A percentile compares a stretch with the other conserved stretches of the same genome.
phyloP scores from a whole-genome alignment of 768 basidiomycete species.

The Leccinum barrowsii region DNA sequence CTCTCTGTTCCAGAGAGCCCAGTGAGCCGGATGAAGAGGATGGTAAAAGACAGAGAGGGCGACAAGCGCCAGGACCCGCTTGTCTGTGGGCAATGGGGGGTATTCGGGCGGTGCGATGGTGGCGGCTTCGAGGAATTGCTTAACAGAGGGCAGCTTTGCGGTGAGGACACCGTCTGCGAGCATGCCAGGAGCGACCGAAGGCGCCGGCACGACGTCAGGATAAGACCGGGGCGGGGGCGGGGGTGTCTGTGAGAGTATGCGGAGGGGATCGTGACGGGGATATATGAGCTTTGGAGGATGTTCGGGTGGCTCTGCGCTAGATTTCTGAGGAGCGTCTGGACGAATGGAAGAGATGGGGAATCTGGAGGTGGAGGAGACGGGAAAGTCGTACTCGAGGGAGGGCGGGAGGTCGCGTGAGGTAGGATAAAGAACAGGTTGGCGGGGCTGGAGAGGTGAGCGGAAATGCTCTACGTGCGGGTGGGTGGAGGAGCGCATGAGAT shows the following conservation, averaged over 20 bases:
- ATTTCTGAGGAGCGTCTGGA: conserved; percentile 22
- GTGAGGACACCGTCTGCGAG: conserved; percentile 42
- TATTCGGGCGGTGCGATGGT: conserved; percentile 38
- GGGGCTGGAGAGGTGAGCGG: conserved; percentile 17
- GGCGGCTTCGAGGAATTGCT: conserved; percentile 42
- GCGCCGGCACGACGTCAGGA: conserved; percentile 19
- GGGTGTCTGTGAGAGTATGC: conserved; percentile 23
- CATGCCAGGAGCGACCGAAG: conserved; percentile 34
- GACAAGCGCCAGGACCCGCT: conserved; percentile 50
- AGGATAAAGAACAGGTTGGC: conserved; percentile 13
- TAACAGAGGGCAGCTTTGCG: conserved; percentile 45
- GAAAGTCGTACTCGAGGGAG: conserved; percentile 23
- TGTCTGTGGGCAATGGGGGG: conserved; percentile 38
- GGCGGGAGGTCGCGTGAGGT: conserved; percentile 9
- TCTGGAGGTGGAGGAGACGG: conserved; percentile 19
- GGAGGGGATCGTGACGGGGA: conserved; percentile 33
- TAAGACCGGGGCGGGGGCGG: conserved; percentile 20
- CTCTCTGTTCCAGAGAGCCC: conserved; percentile 60
- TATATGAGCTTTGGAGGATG: conserved; percentile 25
- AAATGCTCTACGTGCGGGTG: neutral
- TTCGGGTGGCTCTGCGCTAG: conserved; percentile 18
- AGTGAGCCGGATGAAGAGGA: conserved; percentile 53
- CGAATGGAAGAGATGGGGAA: conserved; percentile 41
- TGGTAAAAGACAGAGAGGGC: conserved; percentile 58
- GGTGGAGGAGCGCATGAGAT: conserved; percentile 14